Evolutionary conservation across 257 asterid genomes (phyloP).

Genomic region (Lantana camara): DNA sequence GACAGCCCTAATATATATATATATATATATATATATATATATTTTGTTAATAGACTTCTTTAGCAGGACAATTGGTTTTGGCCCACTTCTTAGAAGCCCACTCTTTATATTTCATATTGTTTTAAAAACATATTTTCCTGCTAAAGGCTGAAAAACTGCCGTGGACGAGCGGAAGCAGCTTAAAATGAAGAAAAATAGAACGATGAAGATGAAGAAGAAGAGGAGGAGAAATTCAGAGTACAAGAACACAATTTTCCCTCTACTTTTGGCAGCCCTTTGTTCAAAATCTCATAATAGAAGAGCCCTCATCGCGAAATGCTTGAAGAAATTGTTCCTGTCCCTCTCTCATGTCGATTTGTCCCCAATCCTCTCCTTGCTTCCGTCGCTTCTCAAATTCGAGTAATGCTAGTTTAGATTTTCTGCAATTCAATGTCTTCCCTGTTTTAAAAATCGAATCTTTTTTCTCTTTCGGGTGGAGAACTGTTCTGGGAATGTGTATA

Average conservation of each 20-base stretch:
- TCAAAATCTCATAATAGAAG: slow-evolving; percentile 27
- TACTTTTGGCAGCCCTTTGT: slow-evolving; percentile 55
- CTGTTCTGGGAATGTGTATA: neutral
- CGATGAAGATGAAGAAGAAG: slow-evolving; percentile 22
- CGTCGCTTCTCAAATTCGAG: slow-evolving; percentile 62
- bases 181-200: slow-evolving; percentile 26
- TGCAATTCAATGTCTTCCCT: neutral
- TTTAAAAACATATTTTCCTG: neutral
- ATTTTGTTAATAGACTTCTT: too few species aligned
- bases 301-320: slow-evolving; percentile 45
- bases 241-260: slow-evolving; percentile 40
- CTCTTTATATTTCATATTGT: too few species aligned
- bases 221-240: slow-evolving; percentile 18
- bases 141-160: neutral
- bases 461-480: neutral
- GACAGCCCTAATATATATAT: too few species aligned
- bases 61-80: too few species aligned
- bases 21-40: too few species aligned
- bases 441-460: neutral
- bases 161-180: slow-evolving; percentile 19
- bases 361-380: slow-evolving; percentile 67
- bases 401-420: slow-evolving; percentile 28
- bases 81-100: neutral
- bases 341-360: slow-evolving; percentile 40
- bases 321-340: slow-evolving; percentile 41